Evolutionary conservation across 129 eudicot species (phyloP).

Genomic region (Heracleum sosnowskyi): DNA sequence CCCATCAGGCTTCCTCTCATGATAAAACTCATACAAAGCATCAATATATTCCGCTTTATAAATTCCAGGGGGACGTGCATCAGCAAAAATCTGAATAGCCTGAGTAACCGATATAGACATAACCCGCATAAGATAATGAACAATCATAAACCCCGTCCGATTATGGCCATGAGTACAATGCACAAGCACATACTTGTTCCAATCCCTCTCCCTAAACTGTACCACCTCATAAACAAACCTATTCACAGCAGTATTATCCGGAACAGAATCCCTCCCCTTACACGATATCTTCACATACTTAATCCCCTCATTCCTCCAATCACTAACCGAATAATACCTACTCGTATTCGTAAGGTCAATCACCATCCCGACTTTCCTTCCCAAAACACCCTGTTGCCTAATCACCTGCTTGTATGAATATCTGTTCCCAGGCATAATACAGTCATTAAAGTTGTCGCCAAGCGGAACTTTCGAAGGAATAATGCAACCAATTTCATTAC

Average conservation of each 20-base stretch:
- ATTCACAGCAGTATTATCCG: slow-evolving; percentile 88
- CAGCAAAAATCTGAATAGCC: slow-evolving; percentile 81
- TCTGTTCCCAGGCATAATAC: slow-evolving; percentile 81
- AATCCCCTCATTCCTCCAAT: slow-evolving; percentile 77
- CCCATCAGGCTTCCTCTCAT: slow-evolving; percentile 74
- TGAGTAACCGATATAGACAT: slow-evolving; percentile 64
- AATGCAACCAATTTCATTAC: slow-evolving; percentile 64
- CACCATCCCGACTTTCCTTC: slow-evolving; percentile 83
- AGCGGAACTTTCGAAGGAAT: slow-evolving; percentile 95
- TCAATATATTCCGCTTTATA: slow-evolving; percentile 87
- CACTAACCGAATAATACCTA: slow-evolving; percentile 68
- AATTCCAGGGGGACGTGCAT: slow-evolving; percentile 96
- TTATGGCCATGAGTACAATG: slow-evolving; percentile 99
- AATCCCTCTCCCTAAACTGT: slow-evolving; percentile 58
- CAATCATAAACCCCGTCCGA: slow-evolving; percentile 93
- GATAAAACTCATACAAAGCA: slow-evolving; percentile 81
- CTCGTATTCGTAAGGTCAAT: slow-evolving; percentile 91
- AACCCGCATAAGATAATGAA: slow-evolving; percentile 88
- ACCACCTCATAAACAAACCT: slow-evolving; percentile 83
- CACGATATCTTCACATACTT: slow-evolving; percentile 94
- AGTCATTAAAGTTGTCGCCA: slow-evolving; percentile 71
- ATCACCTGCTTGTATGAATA: slow-evolving; percentile 88
- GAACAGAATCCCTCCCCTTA: slow-evolving; percentile 97
- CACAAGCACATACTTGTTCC: slow-evolving; percentile 71
- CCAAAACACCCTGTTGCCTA: slow-evolving; percentile 68